A percentile compares a stretch with the other conserved stretches of the same genome.
Conservation (phyloP, 2,329 filamentous ascomycete genomes). For the Aureobasidium leucospermi region DNA sequence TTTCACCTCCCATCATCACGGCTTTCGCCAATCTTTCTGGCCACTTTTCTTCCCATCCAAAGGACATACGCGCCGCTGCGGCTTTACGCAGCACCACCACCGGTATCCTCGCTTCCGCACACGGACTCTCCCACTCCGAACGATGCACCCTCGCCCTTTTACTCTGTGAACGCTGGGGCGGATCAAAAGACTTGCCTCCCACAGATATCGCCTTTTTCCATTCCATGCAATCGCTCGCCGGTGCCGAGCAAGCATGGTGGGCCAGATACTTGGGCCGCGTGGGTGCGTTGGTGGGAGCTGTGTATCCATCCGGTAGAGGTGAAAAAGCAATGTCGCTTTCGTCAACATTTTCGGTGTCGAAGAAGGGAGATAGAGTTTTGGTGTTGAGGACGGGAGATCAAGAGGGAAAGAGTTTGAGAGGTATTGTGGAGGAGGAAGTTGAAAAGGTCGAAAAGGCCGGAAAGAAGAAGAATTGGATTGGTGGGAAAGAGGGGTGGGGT, state of each 20-base stretch:
- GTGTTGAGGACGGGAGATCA: constrained; percentile 32
- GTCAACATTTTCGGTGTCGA: constrained; percentile 35
- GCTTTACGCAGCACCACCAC: constrained; percentile 67
- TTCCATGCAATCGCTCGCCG: constrained; percentile 47
- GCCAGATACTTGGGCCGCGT: constrained; percentile 56
- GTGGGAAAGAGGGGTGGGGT: constrained; percentile 34
- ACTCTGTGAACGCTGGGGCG: constrained; percentile 67
- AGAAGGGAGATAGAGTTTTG: constrained; percentile 36
- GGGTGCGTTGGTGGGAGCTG: constrained; percentile 47
- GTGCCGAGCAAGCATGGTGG: constrained; percentile 55
- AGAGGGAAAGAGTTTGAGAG: constrained; percentile 31
- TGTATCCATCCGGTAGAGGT: constrained; percentile 53
- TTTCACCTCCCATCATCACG: constrained; percentile 39
- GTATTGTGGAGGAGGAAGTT: constrained; percentile 35
- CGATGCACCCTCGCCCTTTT: constrained; percentile 65
- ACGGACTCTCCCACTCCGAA: constrained; percentile 66
- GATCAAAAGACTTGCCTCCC: constrained; percentile 46
- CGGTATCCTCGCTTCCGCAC: constrained; percentile 58
- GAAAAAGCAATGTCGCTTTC: constrained; percentile 34
- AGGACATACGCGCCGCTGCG: constrained; percentile 51
- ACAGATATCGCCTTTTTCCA: constrained; percentile 49
- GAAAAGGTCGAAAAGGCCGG: constrained; percentile 47
- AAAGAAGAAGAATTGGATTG: constrained; percentile 53
- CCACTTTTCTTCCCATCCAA: constrained; percentile 34
- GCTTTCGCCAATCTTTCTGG: constrained; percentile 56